Conservation (phyloP, 2,329 filamentous ascomycete species). For the Fusarium chuoi region DNA sequence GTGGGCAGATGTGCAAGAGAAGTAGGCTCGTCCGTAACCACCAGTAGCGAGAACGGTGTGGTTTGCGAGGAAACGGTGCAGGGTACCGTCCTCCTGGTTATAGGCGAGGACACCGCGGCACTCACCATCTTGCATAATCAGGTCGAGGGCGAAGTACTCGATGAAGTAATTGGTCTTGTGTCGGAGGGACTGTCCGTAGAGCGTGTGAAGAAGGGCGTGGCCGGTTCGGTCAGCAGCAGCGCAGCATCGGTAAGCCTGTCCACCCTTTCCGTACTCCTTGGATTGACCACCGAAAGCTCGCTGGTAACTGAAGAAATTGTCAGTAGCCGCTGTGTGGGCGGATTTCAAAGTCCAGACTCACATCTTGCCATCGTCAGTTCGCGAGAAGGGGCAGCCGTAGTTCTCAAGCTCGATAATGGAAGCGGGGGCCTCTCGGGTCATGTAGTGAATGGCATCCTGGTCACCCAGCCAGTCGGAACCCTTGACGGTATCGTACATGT, state of each 20-base stretch:
- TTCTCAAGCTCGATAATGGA: conserved; percentile 96
- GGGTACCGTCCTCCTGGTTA: conserved; percentile 98
- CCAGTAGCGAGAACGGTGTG: conserved; percentile 97
- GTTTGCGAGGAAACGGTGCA: conserved; percentile 96
- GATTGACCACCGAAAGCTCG: conserved; percentile 98
- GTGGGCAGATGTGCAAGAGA: conserved; percentile 97
- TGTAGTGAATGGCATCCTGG: conserved; percentile 98
- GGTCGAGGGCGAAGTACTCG: conserved; percentile 96
- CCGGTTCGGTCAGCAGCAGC: conserved; percentile 96
- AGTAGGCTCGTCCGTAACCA: conserved; percentile 97
- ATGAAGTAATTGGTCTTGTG: conserved; percentile 99
- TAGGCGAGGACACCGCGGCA: conserved; percentile 97
- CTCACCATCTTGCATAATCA: conserved; percentile 97
- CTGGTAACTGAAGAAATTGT: conserved; percentile 77
- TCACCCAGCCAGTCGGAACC: conserved; percentile 97
- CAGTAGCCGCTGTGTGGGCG: conserved; percentile 13
- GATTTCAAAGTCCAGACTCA: conserved; percentile 54
- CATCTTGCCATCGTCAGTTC: conserved; percentile 97
- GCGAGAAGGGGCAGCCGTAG: conserved; percentile 95
- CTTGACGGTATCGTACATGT: conserved; percentile 99
- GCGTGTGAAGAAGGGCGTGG: conserved; percentile 96
- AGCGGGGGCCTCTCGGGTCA: conserved; percentile 92
- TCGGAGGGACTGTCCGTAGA: conserved; percentile 95
- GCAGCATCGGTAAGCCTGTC: conserved; percentile 97
- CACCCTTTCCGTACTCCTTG: conserved; percentile 93